phyloP scores from a whole-genome alignment of 2,329 filamentous ascomycete genomes.

The Hypoxylon sp. region DNA sequence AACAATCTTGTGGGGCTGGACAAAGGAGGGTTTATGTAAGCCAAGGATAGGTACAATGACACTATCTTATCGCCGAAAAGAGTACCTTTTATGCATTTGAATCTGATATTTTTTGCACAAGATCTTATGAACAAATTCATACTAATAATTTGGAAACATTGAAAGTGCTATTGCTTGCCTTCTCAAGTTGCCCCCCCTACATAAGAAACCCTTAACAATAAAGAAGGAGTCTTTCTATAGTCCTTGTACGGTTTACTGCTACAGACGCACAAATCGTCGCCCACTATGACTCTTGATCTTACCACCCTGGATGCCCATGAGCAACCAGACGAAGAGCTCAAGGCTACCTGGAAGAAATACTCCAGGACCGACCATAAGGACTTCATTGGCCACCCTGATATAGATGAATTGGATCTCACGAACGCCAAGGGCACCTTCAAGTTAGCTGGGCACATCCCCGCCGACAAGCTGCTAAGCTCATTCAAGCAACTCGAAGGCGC shows the following conservation, averaged over 20 bases:
- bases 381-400: slow-evolving; percentile 67
- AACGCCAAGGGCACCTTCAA: slow-evolving; percentile 62
- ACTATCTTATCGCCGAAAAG: slow-evolving; percentile 26
- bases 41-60: neutral
- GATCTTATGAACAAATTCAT: neutral
- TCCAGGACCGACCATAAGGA: slow-evolving; percentile 70
- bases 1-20: neutral
- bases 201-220: neutral
- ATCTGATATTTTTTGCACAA: slow-evolving; percentile 3
- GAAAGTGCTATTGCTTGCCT: neutral
- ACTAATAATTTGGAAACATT: neutral
- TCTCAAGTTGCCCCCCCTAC: neutral
- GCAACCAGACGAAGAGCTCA: slow-evolving; percentile 79
- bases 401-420: slow-evolving; percentile 66
- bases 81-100: slow-evolving; percentile 10
- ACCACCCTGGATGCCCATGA: slow-evolving; percentile 80
- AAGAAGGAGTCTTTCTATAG: neutral
- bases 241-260: neutral
- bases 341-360: slow-evolving; percentile 81
- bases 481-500: slow-evolving; percentile 60
- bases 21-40: neutral
- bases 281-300: slow-evolving; percentile 60
- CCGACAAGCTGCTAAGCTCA: slow-evolving; percentile 59
- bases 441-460: slow-evolving; percentile 61
- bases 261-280: neutral